Conservation (phyloP, 176 grass and related monocot genomes). For the Triticum turgidum region DNA sequence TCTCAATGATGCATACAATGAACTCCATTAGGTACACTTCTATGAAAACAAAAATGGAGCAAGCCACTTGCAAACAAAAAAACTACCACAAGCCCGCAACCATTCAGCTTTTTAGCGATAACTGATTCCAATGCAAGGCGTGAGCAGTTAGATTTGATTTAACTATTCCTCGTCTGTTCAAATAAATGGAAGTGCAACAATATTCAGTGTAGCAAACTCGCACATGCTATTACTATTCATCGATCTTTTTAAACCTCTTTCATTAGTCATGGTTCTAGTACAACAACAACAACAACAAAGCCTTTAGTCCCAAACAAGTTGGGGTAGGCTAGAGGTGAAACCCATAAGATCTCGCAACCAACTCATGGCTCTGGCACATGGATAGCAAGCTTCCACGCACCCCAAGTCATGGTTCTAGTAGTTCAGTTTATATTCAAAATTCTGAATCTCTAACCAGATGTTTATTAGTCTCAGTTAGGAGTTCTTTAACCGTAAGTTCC, state of each 20-base stretch:
- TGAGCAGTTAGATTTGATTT: slow-evolving; percentile 8
- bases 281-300: no score
- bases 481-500: neutral
- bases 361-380: no score
- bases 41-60: slow-evolving; percentile 12
- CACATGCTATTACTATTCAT: neutral
- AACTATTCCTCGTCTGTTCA: neutral
- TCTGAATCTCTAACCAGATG: slow-evolving; percentile 8
- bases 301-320: no score
- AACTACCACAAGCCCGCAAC: slow-evolving; percentile 12
- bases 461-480: slow-evolving; percentile 14
- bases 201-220: neutral
- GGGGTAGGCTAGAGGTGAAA: no score
- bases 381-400: no score
- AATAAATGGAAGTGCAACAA: neutral
- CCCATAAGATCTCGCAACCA: no score
- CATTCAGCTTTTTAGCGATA: neutral
- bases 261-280: slow-evolving; percentile 1
- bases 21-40: neutral
- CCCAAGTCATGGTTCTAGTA: neutral
- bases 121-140: neutral
- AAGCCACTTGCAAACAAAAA: slow-evolving; percentile 1
- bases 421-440: slow-evolving; percentile 18
- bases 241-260: neutral
- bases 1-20: neutral